A percentile compares a stretch with the other conserved stretches of the same genome.
phyloP scores from a whole-genome alignment of 225 moss, liverwort and hornwort genomes.

The Marchantia paleacea region DNA sequence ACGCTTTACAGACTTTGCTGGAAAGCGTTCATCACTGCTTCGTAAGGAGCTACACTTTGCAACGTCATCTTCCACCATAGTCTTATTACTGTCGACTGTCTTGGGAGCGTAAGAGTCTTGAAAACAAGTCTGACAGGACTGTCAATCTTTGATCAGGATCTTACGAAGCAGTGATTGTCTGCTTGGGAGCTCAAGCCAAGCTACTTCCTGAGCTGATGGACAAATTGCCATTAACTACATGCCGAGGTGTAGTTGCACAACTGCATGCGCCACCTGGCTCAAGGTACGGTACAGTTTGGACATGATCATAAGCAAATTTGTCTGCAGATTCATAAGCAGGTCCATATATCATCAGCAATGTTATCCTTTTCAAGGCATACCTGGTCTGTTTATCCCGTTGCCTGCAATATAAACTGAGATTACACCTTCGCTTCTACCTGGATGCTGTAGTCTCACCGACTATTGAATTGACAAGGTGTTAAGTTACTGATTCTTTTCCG shows the following conservation, averaged over 20 bases:
- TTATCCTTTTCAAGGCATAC: background rate
- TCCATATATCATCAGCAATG: background rate
- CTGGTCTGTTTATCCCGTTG: background rate
- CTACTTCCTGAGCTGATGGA: conserved; percentile 70
- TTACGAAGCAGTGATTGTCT: conserved; percentile 83
- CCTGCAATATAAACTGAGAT: background rate
- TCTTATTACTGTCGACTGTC: background rate
- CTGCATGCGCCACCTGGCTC: conserved; percentile 53
- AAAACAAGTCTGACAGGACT: background rate
- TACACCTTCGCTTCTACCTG: background rate
- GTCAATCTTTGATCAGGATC: conserved; percentile 29
- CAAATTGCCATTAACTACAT: conserved; percentile 77
- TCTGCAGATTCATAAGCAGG: background rate
- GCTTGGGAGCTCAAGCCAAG: conserved; percentile 74
- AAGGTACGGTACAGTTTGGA: conserved; percentile 19
- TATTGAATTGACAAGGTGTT: background rate
- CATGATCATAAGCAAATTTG: background rate
- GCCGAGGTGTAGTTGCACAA: conserved; percentile 79
- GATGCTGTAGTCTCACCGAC: background rate
- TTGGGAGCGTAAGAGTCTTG: background rate
- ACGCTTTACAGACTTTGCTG: too few species aligned
- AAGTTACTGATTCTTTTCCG: background rate
- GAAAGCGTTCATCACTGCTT: too few species aligned
- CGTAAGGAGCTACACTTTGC: too few species aligned
- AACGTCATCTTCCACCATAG: too few species aligned